Evolutionary conservation across 177 flowering plant genomes (phyloP), one percentile per base, ranked within the genome.

Genomic region (Telopea speciosissima): DNA sequence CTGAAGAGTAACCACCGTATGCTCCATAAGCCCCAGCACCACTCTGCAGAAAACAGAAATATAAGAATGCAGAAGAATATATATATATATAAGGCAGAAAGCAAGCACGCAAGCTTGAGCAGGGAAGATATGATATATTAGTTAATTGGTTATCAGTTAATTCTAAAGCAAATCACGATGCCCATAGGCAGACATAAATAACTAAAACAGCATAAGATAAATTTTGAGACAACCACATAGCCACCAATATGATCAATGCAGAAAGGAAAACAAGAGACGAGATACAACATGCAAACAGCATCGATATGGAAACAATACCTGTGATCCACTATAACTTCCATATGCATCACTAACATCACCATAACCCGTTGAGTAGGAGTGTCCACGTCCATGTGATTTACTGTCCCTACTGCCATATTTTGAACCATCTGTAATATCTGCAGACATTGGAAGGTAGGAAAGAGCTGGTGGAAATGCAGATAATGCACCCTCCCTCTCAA

Each of bases 401-500:
- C 85, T 67, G 23, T 93, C 97, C 76, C 91, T 88, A 73, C 85
- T 82, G 11, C 87, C 97, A 84, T 93, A 91, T 67, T 73, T 81
- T 68, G 84, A 65, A 52, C 78, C 76, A 49, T 92, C 97, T 28
- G 87, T 45, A 73, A 76, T 83, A 78, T 92, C 92, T 21, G 87
- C 63, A 54, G 91, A 44, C 76, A 87, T 76, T 5, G 96, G 98
- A 69, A 90, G 80, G 79, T 91, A 96, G 7, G 98, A 92, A 77
- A 93, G 77, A 78, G 91, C 93, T 1, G 97, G 93, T 52, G 91
- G 74, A 72, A 85, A 82, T 22, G 96, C 73, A 77, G 97, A 71
- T 36, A 86, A 65, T 42, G 90, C 83, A 68, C 93, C 95, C 77
- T 93, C 99, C 79, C 92, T 85, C 69, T 96, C 99, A 83, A 96